Conservation (phyloP, 345 rosid genomes). For the Passiflora organensis region DNA sequence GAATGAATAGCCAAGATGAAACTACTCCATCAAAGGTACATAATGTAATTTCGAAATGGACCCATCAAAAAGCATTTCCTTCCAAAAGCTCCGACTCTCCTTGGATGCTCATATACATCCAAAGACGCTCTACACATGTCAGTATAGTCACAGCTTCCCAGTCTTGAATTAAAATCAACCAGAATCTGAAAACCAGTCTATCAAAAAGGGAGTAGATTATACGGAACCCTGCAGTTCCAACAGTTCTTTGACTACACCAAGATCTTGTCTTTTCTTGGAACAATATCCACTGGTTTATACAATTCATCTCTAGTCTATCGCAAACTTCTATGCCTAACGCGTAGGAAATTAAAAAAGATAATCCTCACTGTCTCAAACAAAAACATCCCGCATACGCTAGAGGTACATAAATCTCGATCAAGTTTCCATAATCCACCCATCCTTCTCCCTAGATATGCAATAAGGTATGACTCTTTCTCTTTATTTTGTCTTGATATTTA, state of each 20-base stretch:
- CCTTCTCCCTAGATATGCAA: neutral
- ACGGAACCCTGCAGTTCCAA: too few species aligned
- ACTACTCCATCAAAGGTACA: conserved; percentile 30
- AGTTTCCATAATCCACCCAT: neutral
- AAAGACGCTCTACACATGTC: conserved; percentile 4
- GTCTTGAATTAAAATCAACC: neutral
- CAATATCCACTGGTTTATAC: neutral
- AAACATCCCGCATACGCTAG: neutral
- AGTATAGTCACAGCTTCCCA: conserved; percentile 13
- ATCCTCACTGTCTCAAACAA: neutral
- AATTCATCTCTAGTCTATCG: conserved; percentile 3
- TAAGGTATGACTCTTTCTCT: neutral
- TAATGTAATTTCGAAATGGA: conserved; percentile 30
- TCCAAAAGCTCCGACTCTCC: neutral
- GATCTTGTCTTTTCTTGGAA: conserved; percentile 35
- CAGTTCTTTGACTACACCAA: conserved; percentile 41
- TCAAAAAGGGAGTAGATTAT: conserved; percentile 17
- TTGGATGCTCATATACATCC: conserved; percentile 26
- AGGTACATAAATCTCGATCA: neutral
- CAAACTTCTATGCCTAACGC: neutral
- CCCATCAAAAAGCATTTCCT: conserved; percentile 23
- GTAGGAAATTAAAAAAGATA: neutral
- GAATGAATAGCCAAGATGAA: conserved; percentile 15
- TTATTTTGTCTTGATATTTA: too few species aligned
- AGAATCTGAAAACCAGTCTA: neutral